Evolutionary conservation across 345 rosid genomes (phyloP).

Genomic region (Ceriops tagal): DNA sequence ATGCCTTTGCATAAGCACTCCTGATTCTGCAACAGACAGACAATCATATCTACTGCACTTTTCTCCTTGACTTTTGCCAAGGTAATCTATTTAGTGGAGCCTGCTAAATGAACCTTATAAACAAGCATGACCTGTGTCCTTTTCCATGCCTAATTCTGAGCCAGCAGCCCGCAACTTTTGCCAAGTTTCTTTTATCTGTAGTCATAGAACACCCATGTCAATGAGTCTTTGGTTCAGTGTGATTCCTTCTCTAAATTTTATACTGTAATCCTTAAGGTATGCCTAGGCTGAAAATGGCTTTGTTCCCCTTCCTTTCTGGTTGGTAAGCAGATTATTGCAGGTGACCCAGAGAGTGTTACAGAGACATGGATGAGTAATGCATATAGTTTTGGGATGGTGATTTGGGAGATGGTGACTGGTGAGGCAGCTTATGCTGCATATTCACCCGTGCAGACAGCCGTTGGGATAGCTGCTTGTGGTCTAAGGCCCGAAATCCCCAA

Average conservation of each 20-base stretch:
- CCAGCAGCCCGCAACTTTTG: slow-evolving; percentile 10
- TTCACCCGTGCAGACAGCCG: slow-evolving; percentile 97
- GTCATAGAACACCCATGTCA: not conserved
- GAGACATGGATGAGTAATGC: slow-evolving; percentile 99
- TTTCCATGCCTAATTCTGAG: slow-evolving; percentile 28
- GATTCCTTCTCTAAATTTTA: not conserved
- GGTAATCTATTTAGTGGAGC: slow-evolving; percentile 32
- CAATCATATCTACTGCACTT: slow-evolving; percentile 8
- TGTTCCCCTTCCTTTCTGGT: slow-evolving; percentile 11
- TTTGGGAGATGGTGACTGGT: slow-evolving; percentile 96
- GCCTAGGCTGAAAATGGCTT: not conserved
- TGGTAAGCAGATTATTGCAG: slow-evolving; percentile 77
- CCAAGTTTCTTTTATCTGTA: not conserved
- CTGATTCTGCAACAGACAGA: slow-evolving; percentile 23
- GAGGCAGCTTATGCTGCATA: slow-evolving; percentile 81
- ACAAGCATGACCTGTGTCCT: slow-evolving; percentile 16
- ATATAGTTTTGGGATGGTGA: slow-evolving; percentile 91
- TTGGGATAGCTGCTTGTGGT: slow-evolving; percentile 94
- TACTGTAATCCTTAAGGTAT: not conserved
- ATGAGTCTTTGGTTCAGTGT: not conserved
- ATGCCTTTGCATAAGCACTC: slow-evolving; percentile 17
- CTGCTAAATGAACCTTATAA: slow-evolving; percentile 18
- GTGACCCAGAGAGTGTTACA: slow-evolving; percentile 80
- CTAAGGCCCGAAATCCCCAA: slow-evolving; percentile 90
- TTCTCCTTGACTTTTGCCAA: slow-evolving; percentile 19